These are phyloP conservation scores for Acanthochlamys bracteata DNA, from an alignment of 106 monocot species.

Conservation along the genomic window DNA sequence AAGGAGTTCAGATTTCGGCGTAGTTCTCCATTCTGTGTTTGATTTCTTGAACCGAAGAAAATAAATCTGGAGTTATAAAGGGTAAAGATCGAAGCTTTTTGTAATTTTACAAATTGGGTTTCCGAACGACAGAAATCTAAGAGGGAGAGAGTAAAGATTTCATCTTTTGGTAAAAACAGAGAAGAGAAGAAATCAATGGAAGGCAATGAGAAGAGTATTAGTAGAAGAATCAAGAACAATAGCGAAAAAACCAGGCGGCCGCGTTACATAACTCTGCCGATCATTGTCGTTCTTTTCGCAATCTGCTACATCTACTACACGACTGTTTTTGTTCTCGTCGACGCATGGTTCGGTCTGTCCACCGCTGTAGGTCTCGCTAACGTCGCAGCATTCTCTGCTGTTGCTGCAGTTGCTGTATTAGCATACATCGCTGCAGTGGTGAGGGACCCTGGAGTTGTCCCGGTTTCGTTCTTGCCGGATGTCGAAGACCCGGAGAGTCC, in stretches of 20 bases:
- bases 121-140: too few relatives aligned
- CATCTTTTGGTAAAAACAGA: too few relatives aligned
- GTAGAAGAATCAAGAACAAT: too few relatives aligned
- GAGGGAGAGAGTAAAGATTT: too few relatives aligned
- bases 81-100: too few relatives aligned
- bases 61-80: too few relatives aligned
- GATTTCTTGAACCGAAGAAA: too few relatives aligned
- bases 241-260: neutral
- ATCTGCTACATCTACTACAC: constrained; percentile 29
- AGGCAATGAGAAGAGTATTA: too few relatives aligned
- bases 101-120: too few relatives aligned
- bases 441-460: constrained; percentile 25
- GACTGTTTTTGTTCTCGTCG: constrained; percentile 27
- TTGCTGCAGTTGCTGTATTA: constrained; percentile 13
- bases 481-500: constrained; percentile 17
- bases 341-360: constrained; percentile 22
- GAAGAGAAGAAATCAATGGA: too few relatives aligned
- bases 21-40: too few relatives aligned
- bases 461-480: constrained; percentile 21
- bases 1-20: too few relatives aligned
- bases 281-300: constrained; percentile 16
- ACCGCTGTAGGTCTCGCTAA: constrained; percentile 26
- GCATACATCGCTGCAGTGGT: constrained; percentile 17
- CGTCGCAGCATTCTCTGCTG: constrained; percentile 11
- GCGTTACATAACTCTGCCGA: constrained; percentile 22